Percentiles rank a stretch among this genome's conserved stretches.
phyloP scores from a whole-genome alignment of 495 filamentous ascomycete genomes.

The Penicillium paxilli region DNA sequence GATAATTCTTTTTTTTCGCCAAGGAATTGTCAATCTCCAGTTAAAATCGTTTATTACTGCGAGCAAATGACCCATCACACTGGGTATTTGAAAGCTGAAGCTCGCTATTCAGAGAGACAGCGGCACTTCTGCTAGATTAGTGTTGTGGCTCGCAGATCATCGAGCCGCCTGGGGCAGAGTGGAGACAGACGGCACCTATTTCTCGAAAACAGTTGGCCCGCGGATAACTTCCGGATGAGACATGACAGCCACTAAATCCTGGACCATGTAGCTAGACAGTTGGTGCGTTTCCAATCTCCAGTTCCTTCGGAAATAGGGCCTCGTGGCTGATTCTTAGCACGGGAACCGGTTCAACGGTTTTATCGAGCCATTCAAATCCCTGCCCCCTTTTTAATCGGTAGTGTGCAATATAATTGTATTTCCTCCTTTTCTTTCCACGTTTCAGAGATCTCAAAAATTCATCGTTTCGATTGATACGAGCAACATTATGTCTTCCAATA shows the following conservation, averaged over 20 bases:
- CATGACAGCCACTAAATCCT: not conserved
- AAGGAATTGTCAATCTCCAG: not conserved
- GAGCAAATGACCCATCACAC: not conserved
- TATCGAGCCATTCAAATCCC: not conserved
- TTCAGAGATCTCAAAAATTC: no score
- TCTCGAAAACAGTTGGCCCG: not conserved
- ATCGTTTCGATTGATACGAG: not conserved
- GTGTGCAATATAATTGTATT: not conserved
- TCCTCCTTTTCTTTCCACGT: no score
- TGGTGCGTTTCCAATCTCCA: not conserved
- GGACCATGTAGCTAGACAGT: not conserved
- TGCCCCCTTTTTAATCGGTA: not conserved
- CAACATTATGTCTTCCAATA: not conserved
- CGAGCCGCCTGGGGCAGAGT: not conserved
- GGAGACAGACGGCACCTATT: not conserved
- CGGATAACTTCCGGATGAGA: not conserved
- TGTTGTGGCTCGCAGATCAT: not conserved
- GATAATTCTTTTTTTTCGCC: not conserved
- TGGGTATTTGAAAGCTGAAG: not conserved
- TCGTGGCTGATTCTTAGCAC: not conserved
- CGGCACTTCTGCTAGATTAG: not conserved
- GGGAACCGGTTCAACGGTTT: not conserved
- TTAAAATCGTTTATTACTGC: not conserved
- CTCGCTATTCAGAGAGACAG: not conserved
- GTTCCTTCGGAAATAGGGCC: not conserved